phyloP scores from a whole-genome alignment of 2,329 filamentous ascomycete species.

The Aspergillus aculeatus region DNA sequence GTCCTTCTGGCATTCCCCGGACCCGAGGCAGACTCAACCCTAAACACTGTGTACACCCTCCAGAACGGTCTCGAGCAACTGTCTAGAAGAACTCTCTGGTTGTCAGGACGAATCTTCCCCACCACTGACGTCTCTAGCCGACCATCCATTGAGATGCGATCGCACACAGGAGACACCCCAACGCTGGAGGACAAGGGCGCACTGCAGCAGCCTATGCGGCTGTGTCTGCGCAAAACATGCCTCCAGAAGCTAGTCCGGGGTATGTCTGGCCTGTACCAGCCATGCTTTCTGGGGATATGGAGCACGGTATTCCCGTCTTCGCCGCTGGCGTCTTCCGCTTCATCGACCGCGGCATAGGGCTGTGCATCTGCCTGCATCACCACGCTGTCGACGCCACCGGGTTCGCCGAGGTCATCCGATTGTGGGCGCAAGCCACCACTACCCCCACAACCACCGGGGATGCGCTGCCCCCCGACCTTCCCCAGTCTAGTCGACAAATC shows the following conservation, averaged over 20 bases:
- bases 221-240: background rate
- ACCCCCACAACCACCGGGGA: background rate
- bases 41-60: background rate
- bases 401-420: slow-evolving; percentile 6
- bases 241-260: background rate
- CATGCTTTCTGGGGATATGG: background rate
- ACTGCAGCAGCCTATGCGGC: background rate
- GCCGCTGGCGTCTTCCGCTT: slow-evolving; percentile 16
- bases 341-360: slow-evolving; percentile 7
- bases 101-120: background rate
- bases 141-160: slow-evolving; percentile 8
- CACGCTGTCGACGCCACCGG: slow-evolving; percentile 12
- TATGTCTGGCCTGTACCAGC: slow-evolving; percentile 2
- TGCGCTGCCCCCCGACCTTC: too few species aligned
- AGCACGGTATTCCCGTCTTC: slow-evolving; percentile 8
- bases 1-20: slow-evolving; percentile 7
- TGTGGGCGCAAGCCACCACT: background rate
- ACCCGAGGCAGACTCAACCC: background rate
- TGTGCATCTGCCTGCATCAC: slow-evolving; percentile 13
- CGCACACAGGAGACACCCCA: background rate
- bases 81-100: slow-evolving; percentile 1
- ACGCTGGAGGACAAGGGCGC: slow-evolving; percentile 7
- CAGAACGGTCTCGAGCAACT: slow-evolving; percentile 2
- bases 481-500: too few species aligned
- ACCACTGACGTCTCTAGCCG: background rate